Conservation (phyloP, 768 basidiomycete species). For the Podaxis sp. region DNA sequence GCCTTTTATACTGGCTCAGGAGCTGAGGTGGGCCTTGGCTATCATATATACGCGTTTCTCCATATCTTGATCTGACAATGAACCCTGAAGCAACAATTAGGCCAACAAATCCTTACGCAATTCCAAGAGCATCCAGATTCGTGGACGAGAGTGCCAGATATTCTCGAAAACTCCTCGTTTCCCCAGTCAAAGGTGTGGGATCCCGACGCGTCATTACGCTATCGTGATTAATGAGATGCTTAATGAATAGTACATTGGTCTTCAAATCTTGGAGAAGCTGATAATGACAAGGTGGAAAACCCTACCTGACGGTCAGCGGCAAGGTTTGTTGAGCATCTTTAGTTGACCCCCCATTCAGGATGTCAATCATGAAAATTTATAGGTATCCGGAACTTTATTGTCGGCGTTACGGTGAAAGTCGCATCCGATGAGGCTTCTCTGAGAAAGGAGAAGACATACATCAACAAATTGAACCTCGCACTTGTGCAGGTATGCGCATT, state of each 20-base stretch:
- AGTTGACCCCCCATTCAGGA: neutral
- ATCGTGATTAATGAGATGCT: conserved; percentile 15
- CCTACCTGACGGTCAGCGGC: conserved; percentile 89
- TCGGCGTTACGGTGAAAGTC: conserved; percentile 88
- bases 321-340: conserved; percentile 50
- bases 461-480: conserved; percentile 96
- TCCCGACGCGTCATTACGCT: conserved; percentile 6
- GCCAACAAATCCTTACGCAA: conserved; percentile 92
- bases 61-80: conserved; percentile 27
- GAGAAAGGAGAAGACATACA: conserved; percentile 89
- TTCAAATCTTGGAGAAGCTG: conserved; percentile 95
- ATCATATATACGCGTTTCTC: conserved; percentile 15
- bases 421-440: conserved; percentile 88
- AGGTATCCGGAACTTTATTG: conserved; percentile 97
- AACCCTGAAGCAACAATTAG: conserved; percentile 79
- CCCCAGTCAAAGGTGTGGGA: conserved; percentile 77
- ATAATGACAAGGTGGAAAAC: conserved; percentile 96
- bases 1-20: conserved; percentile 87
- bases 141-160: conserved; percentile 95
- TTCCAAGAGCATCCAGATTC: conserved; percentile 96
- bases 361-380: conserved; percentile 5
- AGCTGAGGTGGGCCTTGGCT: conserved; percentile 60
- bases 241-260: conserved; percentile 78
- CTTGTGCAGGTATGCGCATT: conserved; percentile 76
- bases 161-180: conserved; percentile 82